Base-by-base conservation (phyloP, 208 protist species). In the Leishmania gerbilli region DNA sequence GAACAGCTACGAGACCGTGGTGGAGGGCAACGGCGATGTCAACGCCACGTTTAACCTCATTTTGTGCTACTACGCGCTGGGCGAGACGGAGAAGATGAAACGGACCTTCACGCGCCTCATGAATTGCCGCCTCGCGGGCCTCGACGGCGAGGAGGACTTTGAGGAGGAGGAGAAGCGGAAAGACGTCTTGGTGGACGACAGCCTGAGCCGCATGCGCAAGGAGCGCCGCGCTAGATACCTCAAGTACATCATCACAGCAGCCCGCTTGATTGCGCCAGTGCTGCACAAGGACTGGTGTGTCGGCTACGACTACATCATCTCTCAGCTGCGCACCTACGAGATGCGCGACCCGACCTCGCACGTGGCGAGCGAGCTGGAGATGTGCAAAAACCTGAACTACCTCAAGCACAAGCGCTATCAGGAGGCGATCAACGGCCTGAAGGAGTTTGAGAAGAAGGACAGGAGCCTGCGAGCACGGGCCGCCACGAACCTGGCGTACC, bases 401-500 rank as follows among this genome's bases (percentile, higher is more conserved):
- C 89, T 99, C 77, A 99, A 98, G 87, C 88, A 97, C 84, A 97
- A 97, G 87, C 88, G 95, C 83, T 99, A 98, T 89, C 89, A 95
- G 74, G 92, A 98, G 77, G 98, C 98, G 27, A 98, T 98, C 79
- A 96, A 92, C 81, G 92, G 95, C 45, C 91, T 99, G 58, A 99
- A 99, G 85, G 88, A 89, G 19, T 99, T 99, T 77, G 98, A 99
- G 88, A 99, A 99, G 89, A 98, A 98, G 89, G 98, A 99, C 86
- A 93, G 92, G 82, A 79, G 87, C 45, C 92, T 99, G 68, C 90
- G 93, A 56, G 94, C 95, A 47, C 91, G 93, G 11, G 98, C 98
- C 27, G 97, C 98, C 74, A 99, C 98, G 68, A 99, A 99, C 91
- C 88, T 99, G 34, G 97, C 97, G 13, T 99, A 99, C 84, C 89